phyloP scores from a whole-genome alignment of 352 stramenopile species.

The Globisporangium rhizosaccharum region DNA sequence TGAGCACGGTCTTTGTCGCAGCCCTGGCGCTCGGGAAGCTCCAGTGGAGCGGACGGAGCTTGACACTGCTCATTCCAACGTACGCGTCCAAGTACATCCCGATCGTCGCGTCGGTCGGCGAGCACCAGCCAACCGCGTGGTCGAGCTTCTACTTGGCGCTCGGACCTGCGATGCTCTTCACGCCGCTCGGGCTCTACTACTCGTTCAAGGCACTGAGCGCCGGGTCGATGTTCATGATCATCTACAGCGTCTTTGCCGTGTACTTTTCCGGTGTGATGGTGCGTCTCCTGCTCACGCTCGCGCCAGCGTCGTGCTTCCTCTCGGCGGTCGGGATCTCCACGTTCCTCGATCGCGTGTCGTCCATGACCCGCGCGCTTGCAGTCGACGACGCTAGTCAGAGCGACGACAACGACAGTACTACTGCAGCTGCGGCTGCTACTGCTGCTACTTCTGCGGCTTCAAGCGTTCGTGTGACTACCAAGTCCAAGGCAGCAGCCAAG shows the following conservation, averaged over 20 bases:
- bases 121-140: constrained; percentile 93
- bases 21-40: constrained; percentile 69
- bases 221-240: constrained; percentile 86
- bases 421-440: neutral
- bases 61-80: constrained; percentile 90
- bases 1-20: constrained; percentile 32
- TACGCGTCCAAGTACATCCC: constrained; percentile 95
- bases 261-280: constrained; percentile 94
- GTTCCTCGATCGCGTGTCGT: constrained; percentile 43
- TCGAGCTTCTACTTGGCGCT: constrained; percentile 91
- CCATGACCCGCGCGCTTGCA: constrained; percentile 13
- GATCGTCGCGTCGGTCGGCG: constrained; percentile 92
- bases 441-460: too few species aligned
- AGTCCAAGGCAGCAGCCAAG: too few species aligned
- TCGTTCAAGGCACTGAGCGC: constrained; percentile 69
- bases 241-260: constrained; percentile 88
- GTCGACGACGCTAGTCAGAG: neutral
- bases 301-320: constrained; percentile 86
- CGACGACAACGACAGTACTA: neutral
- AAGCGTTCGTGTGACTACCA: too few species aligned
- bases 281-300: constrained; percentile 89
- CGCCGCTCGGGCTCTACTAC: constrained; percentile 87
- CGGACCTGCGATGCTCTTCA: constrained; percentile 82
- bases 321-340: constrained; percentile 77
- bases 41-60: constrained; percentile 88